These are phyloP conservation scores for Podochytrium sp. DNA, from an alignment of 192 early-diverging fungal genomes.

Conservation along the genomic window DNA sequence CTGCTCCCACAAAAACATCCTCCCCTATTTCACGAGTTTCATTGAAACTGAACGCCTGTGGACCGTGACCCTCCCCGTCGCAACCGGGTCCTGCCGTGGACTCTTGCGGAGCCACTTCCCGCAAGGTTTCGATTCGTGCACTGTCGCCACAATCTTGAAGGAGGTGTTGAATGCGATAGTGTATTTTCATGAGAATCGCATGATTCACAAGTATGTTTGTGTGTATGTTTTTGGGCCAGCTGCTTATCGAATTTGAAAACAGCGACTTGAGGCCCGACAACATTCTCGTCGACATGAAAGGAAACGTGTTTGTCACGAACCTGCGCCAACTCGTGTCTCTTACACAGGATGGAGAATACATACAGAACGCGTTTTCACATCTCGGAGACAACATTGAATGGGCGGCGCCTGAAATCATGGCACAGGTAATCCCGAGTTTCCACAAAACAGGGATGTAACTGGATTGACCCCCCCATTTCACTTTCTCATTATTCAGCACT, in stretches of 20 bases:
- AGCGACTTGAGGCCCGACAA: slow-evolving; percentile 65
- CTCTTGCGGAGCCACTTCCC: slow-evolving; percentile 56
- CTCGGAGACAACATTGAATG: slow-evolving; percentile 64
- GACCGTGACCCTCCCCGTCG: slow-evolving; percentile 60
- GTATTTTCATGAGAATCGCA: slow-evolving; percentile 60
- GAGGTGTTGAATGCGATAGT: slow-evolving; percentile 56
- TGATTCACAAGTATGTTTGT: slow-evolving; percentile 71
- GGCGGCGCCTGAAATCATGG: slow-evolving; percentile 65
- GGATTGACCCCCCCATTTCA: too few species aligned
- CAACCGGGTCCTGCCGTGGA: slow-evolving; percentile 50
- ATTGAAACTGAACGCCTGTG: slow-evolving; percentile 60
- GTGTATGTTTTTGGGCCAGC: background rate
- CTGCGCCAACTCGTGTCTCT: slow-evolving; percentile 55
- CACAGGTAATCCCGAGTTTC: slow-evolving; percentile 44
- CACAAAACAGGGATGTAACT: background rate
- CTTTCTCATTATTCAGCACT: slow-evolving; percentile 36
- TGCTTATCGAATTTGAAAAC: background rate
- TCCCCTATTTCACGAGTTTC: slow-evolving; percentile 58
- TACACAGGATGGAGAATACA: slow-evolving; percentile 43
- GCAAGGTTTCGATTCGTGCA: slow-evolving; percentile 51
- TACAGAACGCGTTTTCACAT: slow-evolving; percentile 52
- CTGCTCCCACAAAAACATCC: slow-evolving; percentile 54
- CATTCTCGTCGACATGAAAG: slow-evolving; percentile 55
- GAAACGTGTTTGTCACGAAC: slow-evolving; percentile 57
- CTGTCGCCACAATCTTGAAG: slow-evolving; percentile 56